Conservation (phyloP, 2,329 filamentous ascomycete species). For the Colletotrichum camelliae region DNA sequence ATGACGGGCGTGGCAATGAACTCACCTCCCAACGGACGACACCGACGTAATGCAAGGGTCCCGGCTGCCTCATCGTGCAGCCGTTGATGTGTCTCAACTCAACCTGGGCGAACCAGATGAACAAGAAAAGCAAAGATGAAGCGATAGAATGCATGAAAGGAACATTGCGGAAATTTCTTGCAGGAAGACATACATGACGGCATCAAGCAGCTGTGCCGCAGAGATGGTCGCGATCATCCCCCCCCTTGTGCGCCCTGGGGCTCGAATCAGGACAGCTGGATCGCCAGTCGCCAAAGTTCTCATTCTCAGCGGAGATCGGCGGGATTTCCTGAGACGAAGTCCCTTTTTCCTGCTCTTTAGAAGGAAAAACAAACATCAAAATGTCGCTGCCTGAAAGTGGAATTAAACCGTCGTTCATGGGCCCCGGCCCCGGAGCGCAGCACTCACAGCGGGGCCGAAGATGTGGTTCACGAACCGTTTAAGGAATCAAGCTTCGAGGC, state of each 20-base stretch:
- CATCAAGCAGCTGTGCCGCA: neutral
- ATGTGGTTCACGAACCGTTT: neutral
- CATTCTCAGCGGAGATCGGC: neutral
- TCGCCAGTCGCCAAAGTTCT: neutral
- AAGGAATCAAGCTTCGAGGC: slow-evolving; percentile 1
- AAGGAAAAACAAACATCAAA: neutral
- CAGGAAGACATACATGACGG: neutral
- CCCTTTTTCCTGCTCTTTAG: neutral
- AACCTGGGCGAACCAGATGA: neutral
- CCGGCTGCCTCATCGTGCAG: neutral
- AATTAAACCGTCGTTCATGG: neutral
- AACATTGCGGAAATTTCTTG: neutral
- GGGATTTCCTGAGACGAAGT: neutral
- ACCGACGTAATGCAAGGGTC: neutral
- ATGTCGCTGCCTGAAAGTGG: neutral
- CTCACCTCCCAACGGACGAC: neutral
- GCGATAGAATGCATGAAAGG: neutral
- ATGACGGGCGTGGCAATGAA: neutral
- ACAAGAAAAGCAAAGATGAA: neutral
- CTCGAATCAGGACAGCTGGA: neutral
- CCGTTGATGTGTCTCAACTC: neutral
- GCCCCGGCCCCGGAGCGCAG: neutral
- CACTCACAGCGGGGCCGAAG: neutral
- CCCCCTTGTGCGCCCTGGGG: neutral
- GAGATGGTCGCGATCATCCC: neutral